Percentiles rank a stretch among this genome's conserved stretches.
phyloP scores from a whole-genome alignment of 2,329 filamentous ascomycete genomes.

The Fusarium sarcochroum region DNA sequence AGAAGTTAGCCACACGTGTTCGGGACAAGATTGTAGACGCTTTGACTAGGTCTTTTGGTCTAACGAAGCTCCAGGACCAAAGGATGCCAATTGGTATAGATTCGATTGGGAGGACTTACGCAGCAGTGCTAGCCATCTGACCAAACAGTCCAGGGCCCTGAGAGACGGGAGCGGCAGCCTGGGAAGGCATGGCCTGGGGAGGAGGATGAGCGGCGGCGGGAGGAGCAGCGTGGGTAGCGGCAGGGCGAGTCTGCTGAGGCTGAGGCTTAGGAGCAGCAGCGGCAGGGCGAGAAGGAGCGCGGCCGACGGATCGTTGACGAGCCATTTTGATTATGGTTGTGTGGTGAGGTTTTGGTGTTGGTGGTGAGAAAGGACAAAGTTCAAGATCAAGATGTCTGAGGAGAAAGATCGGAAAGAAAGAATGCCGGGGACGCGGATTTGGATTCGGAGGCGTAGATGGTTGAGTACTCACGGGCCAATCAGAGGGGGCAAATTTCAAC shows the following conservation, averaged over 20 bases:
- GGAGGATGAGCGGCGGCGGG: slow-evolving; percentile 55
- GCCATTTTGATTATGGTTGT: slow-evolving; percentile 67
- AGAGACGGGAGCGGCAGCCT: slow-evolving; percentile 61
- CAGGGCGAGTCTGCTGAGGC: slow-evolving; percentile 76
- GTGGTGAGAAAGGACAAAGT: slow-evolving; percentile 13
- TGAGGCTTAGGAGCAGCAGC: slow-evolving; percentile 70
- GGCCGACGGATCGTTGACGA: slow-evolving; percentile 80
- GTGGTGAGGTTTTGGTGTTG: slow-evolving; percentile 7
- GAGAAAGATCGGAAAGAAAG: slow-evolving; percentile 49
- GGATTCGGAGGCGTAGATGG: slow-evolving; percentile 29
- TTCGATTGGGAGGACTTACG: slow-evolving; percentile 75
- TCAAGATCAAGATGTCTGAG: slow-evolving; percentile 31
- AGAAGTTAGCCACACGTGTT: slow-evolving; percentile 40
- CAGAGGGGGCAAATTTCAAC: slow-evolving; percentile 45
- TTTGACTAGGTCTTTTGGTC: slow-evolving; percentile 12
- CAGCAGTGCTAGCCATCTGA: slow-evolving; percentile 97
- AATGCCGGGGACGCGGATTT: slow-evolving; percentile 44
- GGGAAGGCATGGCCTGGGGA: slow-evolving; percentile 35
- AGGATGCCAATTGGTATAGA: not conserved
- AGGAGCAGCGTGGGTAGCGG: slow-evolving; percentile 76
- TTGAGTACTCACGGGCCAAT: slow-evolving; percentile 46
- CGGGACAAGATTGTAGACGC: slow-evolving; percentile 8
- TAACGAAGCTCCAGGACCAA: slow-evolving; percentile 1
- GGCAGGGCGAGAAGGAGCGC: slow-evolving; percentile 77
- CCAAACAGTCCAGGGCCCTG: slow-evolving; percentile 90